Percentiles rank a stretch among this genome's conserved stretches.
Evolutionary conservation across 2,329 filamentous ascomycete species (phyloP).

Genomic region (Aspergillus oerlinghausenensis): DNA sequence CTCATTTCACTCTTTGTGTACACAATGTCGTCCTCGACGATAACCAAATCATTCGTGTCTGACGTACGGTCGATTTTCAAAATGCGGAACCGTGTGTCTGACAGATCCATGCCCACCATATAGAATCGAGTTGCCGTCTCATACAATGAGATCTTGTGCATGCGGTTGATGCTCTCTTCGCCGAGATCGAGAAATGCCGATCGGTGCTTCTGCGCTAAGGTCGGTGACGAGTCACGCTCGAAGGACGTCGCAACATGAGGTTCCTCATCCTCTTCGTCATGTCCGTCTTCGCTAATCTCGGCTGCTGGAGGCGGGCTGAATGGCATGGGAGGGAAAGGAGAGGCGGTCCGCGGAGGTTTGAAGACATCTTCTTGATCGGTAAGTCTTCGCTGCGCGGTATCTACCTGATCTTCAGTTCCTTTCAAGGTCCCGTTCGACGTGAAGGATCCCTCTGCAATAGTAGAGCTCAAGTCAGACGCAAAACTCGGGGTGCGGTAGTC

Average conservation of each 20-base stretch:
- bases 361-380: slow-evolving; percentile 15
- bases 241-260: slow-evolving; percentile 43
- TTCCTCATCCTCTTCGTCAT: slow-evolving; percentile 42
- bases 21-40: slow-evolving; percentile 91
- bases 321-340: slow-evolving; percentile 24
- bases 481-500: slow-evolving; percentile 13
- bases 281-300: slow-evolving; percentile 27
- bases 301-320: slow-evolving; percentile 31
- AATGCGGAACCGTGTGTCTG: slow-evolving; percentile 83
- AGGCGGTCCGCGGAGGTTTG: slow-evolving; percentile 13
- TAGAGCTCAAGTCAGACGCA: slow-evolving; percentile 3
- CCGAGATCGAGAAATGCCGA: slow-evolving; percentile 32
- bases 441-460: slow-evolving; percentile 9
- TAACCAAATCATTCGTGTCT: slow-evolving; percentile 70
- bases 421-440: slow-evolving; percentile 10
- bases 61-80: slow-evolving; percentile 91
- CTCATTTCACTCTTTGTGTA: slow-evolving; percentile 92
- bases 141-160: slow-evolving; percentile 98
- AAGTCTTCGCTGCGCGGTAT: slow-evolving; percentile 6
- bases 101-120: slow-evolving; percentile 85
- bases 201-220: slow-evolving; percentile 35
- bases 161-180: slow-evolving; percentile 52
- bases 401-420: slow-evolving; percentile 10
- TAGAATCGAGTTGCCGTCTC: slow-evolving; percentile 93
- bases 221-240: slow-evolving; percentile 38